Base-by-base conservation (phyloP, 345 rosid species). In the Eucalyptus decipiens region DNA sequence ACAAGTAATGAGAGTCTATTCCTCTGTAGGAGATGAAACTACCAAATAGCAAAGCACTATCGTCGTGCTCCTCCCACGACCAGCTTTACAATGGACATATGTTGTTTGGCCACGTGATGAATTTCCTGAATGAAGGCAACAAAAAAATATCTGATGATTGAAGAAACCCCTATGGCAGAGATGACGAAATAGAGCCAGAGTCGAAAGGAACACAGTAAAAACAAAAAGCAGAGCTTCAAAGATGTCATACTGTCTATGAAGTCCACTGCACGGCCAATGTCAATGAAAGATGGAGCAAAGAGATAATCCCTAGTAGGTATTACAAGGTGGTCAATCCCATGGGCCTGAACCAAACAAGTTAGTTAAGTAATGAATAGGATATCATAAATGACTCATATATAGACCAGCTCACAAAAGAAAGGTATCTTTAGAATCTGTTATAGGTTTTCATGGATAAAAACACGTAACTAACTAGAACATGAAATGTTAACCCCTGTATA, bases 11-110 rank as follows among this genome's bases (percentile, higher is more conserved):
- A 87, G 49, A 87, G 48, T n/a, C 43, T 81, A 87, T 52, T 65
- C 24, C 52, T 11, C 89, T 42, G 28, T 47, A 86, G 65, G 80
- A 62, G 56, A 85, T 10, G 45, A 49, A 88, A 87, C 88, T 91
- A 91, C 99, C 95, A 97, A 92, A 92, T 96, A 96, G 89, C 98
- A 96, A 80, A 97, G 98, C 91, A 96, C 98, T 89, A 97, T 93
- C 16, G 97, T 96, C 5, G 99, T 96, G 92, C 99, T 97, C 91
- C 99, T 93, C 92, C 99, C 99, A 16, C 98, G 94, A 48, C 99
- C 99, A 90, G 99, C 99, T 92, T 97, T 97, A 91, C 99, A 97
- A 90, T 97, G 99, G 50, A 96, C 99, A 87, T 96, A 96, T 8
- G 99, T 96, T 52, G 95, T 96, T 90, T 91, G 95, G 89, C 97